Percentiles rank a stretch among this genome's conserved stretches.
These are phyloP conservation scores for Erythrophleum ivorense DNA, from an alignment of 331 rosid genomes.

Conservation along the genomic window DNA sequence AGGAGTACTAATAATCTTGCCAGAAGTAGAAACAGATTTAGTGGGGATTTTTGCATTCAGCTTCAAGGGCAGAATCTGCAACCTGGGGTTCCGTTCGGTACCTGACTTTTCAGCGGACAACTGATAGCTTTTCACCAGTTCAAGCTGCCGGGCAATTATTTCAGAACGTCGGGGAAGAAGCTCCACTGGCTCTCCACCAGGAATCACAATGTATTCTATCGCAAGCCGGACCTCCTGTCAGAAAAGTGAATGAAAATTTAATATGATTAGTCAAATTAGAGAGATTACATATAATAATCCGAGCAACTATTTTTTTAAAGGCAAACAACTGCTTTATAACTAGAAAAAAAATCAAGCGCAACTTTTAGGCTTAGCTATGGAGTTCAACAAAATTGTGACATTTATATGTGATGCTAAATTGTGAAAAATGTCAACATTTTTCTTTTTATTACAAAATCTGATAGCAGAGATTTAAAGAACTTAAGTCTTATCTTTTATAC, in stretches of 20 bases:
- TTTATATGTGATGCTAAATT: neutral
- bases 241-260: slow-evolving; percentile 15
- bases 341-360: neutral
- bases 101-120: slow-evolving; percentile 93
- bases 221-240: slow-evolving; percentile 97
- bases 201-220: slow-evolving; percentile 95
- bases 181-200: slow-evolving; percentile 98
- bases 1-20: slow-evolving; percentile 47
- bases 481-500: neutral
- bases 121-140: slow-evolving; percentile 89
- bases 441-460: neutral
- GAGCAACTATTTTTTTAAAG: neutral
- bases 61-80: slow-evolving; percentile 94
- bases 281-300: neutral
- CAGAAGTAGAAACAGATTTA: slow-evolving; percentile 52
- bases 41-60: slow-evolving; percentile 51
- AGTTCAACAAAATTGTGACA: neutral
- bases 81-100: slow-evolving; percentile 83
- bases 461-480: no score
- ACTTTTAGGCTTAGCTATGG: neutral
- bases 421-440: neutral
- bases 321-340: neutral
- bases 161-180: slow-evolving; percentile 96
- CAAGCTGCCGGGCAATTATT: slow-evolving; percentile 89
- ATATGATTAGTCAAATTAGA: neutral